phyloP scores from a whole-genome alignment of 495 filamentous ascomycete genomes.

The Xylaria nigripes region DNA sequence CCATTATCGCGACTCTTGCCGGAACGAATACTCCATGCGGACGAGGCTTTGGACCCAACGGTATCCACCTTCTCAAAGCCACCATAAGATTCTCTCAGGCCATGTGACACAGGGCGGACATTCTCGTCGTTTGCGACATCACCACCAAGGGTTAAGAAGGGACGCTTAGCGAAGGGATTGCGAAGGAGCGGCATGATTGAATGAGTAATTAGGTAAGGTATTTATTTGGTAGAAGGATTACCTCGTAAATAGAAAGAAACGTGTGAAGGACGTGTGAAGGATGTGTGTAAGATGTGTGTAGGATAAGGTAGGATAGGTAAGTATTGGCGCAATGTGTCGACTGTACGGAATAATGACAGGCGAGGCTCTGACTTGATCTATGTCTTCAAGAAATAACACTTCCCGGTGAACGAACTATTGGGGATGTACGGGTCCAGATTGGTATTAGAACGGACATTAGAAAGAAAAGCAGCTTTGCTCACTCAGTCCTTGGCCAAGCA shows the following conservation, averaged over 20 bases:
- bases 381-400: neutral
- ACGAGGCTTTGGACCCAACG: conserved; percentile 47
- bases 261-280: too few species aligned
- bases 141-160: conserved; percentile 30
- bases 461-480: too few species aligned
- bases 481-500: too few species aligned
- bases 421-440: neutral
- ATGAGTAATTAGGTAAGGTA: neutral
- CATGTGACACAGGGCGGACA: conserved; percentile 37
- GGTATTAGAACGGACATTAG: too few species aligned
- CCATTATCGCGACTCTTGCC: conserved; percentile 49
- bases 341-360: neutral
- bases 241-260: too few species aligned
- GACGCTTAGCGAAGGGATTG: conserved; percentile 60
- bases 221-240: neutral
- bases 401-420: neutral
- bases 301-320: too few species aligned
- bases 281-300: too few species aligned
- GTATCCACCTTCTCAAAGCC: conserved; percentile 49
- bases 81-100: conserved; percentile 24
- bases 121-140: conserved; percentile 46
- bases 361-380: neutral
- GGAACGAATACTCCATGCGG: conserved; percentile 54
- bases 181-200: conserved; percentile 59
- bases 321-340: too few species aligned